These are phyloP conservation scores for Eucalyptus polybractea DNA, from an alignment of 345 rosid genomes.

Conservation along the genomic window DNA sequence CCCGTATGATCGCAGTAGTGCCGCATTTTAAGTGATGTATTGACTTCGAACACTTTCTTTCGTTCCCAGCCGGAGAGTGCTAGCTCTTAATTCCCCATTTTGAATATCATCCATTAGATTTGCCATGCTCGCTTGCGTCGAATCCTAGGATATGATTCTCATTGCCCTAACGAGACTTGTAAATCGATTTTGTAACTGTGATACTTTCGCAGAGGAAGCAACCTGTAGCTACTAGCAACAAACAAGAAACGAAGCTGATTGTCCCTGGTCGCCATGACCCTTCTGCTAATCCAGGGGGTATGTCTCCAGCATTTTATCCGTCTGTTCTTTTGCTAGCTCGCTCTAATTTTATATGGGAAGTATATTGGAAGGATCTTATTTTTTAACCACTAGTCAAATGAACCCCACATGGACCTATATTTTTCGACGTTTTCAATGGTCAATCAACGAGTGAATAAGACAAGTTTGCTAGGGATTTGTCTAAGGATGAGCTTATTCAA, in stretches of 20 bases:
- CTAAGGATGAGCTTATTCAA: background rate
- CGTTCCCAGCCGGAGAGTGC: background rate
- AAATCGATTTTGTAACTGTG: background rate
- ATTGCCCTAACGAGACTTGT: background rate
- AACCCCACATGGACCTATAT: background rate
- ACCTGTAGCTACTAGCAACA: constrained; percentile 62
- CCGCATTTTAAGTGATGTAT: background rate
- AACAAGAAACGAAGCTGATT: constrained; percentile 54
- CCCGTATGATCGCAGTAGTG: background rate
- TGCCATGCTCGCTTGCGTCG: background rate
- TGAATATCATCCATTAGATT: background rate
- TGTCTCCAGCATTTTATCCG: background rate
- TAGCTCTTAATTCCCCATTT: background rate
- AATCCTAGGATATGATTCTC: background rate
- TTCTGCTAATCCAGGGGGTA: constrained; percentile 90
- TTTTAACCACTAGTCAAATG: background rate
- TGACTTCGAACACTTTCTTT: background rate
- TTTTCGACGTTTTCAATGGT: background rate
- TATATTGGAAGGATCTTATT: background rate
- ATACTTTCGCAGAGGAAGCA: constrained; percentile 52
- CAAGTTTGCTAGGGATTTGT: background rate
- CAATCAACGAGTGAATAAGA: background rate
- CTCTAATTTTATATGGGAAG: background rate
- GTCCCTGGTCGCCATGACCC: constrained; percentile 97
- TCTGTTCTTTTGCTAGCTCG: background rate